Evolutionary conservation across 805 yeast genomes (phyloP), one percentile per base, ranked within the genome.

Genomic region (Yamadazyma tumulicola): DNA sequence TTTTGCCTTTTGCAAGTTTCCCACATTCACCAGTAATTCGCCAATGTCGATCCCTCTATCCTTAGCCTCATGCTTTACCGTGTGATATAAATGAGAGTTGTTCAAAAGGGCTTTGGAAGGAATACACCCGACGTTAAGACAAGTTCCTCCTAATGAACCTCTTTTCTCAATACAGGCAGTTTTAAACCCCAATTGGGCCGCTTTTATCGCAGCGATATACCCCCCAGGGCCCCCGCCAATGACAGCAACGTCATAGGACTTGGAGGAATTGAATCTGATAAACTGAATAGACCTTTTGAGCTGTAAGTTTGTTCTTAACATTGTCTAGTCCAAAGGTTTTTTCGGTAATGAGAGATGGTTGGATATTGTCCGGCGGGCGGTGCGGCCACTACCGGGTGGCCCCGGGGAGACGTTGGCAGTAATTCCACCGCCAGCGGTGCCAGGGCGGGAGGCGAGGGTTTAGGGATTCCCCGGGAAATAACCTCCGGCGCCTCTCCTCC

Each of bases 211-310:
- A 37, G 97, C 97, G 52, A 93, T 93, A 63, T 93, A 93, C 44
- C 99, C 99, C 64, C 97, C 99, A 49, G 99, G 99, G 40, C 99
- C 99, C 53, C 97, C 97, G 50, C 99, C 99, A 56, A 93, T 84
- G 51, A 93, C 86, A 36, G 91, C 95, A 36, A 93, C 77, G 55
- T 93, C 97, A 59, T 86, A 93, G 56, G 69, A 65, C 46, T 67
- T 63, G 42, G 71, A 58, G 19, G 71, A 65, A 40, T 59, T 61
- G 48, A 48, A 59, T 56, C 73, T 59, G 46, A 61, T 55, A 42
- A 65, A 64, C 43, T n/a, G n/a, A n/a, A n/a, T n/a, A n/a, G n/a
- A n/a, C n/a, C n/a, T n/a, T n/a, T n/a, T 63, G 65, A 13, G 6
- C 27, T 8, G 27, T 7, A 32, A 27, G 26, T 38, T 32, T 22